Evolutionary conservation across 495 filamentous ascomycete species (phyloP), one percentile per base, ranked within the genome.

Genomic region (Aspergillus incahuasiensis): DNA sequence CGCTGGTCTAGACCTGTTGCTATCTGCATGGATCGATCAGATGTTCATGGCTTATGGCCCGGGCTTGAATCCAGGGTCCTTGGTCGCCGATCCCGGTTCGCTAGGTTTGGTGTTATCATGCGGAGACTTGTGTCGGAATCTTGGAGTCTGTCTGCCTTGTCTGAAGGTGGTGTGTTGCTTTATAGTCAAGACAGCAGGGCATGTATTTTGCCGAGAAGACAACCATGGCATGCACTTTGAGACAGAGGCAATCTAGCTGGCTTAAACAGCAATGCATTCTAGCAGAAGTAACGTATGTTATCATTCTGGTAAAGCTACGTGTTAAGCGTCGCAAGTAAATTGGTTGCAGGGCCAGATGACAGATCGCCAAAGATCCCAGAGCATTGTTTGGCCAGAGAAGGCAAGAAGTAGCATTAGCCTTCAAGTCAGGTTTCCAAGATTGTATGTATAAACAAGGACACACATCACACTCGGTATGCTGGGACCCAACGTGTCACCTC

Each of bases 1-100:
- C 59, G 44, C 24, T n/a, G 67, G 67, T 68, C 69, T 70, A 72
- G 69, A 70, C 59, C 61, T 50, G 34, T n/a, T 30, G 19, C 48
- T 22, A 25, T 59, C 20, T 38, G 38, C 46, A 25, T 45, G 19
- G 30, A 56, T 40, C 13, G 40, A 12, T 25, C 28, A 25, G 34
- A 43, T n/a, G 21, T 39, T 21, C 39, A 39, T 19, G 5, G 24
- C 13, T 50, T 21, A 38, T 19, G 21, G 54, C 28, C 28, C 35
- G 46, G 39, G 52, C 46, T 60, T 51, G 43, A 32, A 44, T 30
- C 24, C 21, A 48, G 18, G 39, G 39, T 19, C 35, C 18, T 38
- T 56, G 54, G 34, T 56, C 47, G 54, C 25, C 54, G 54, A 50
- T 56, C 38, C 21, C 47, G 24, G 54, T 24, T 56, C 46, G 46